phyloP scores from a whole-genome alignment of 192 early-diverging fungal species.

The Coemansia sp. region DNA sequence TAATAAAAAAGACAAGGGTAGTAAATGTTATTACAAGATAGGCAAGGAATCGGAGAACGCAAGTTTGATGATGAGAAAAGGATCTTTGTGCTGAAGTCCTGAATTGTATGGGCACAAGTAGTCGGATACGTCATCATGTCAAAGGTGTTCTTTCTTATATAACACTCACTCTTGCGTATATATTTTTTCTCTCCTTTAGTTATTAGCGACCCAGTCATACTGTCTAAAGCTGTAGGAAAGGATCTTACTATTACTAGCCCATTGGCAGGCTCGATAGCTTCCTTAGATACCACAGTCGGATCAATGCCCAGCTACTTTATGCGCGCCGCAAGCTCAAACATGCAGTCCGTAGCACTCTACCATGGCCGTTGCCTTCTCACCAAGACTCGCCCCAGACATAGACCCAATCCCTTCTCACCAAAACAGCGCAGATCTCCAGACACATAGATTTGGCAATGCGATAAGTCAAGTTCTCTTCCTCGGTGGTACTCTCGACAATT shows the following conservation, averaged over 20 bases:
- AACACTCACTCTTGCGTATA: not conserved
- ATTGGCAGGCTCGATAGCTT: conserved; percentile 7
- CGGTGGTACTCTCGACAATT: conserved; percentile 93
- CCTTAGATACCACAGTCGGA: conserved; percentile 54
- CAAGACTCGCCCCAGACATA: too few relatives aligned
- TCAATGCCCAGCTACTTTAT: conserved; percentile 87
- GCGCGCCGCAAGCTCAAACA: conserved; percentile 94
- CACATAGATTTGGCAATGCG: conserved; percentile 86
- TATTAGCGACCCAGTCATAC: not conserved
- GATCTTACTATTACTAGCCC: not conserved
- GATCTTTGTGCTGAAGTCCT: not conserved
- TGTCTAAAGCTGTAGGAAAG: not conserved
- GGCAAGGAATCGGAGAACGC: too few relatives aligned
- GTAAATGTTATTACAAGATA: not conserved
- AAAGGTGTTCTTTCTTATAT: not conserved
- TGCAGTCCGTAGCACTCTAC: conserved; percentile 95
- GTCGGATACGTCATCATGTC: not conserved
- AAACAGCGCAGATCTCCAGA: conserved; percentile 91
- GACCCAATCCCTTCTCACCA: conserved; percentile 91
- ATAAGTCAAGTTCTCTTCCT: conserved; percentile 87
- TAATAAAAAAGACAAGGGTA: not conserved
- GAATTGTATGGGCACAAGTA: not conserved
- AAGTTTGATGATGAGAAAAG: not conserved
- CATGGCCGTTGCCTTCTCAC: conserved; percentile 95
- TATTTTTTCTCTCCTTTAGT: not conserved